These are phyloP conservation scores for Pleurotus tuoliensis DNA, from an alignment of 768 basidiomycete genomes.

Conservation along the genomic window DNA sequence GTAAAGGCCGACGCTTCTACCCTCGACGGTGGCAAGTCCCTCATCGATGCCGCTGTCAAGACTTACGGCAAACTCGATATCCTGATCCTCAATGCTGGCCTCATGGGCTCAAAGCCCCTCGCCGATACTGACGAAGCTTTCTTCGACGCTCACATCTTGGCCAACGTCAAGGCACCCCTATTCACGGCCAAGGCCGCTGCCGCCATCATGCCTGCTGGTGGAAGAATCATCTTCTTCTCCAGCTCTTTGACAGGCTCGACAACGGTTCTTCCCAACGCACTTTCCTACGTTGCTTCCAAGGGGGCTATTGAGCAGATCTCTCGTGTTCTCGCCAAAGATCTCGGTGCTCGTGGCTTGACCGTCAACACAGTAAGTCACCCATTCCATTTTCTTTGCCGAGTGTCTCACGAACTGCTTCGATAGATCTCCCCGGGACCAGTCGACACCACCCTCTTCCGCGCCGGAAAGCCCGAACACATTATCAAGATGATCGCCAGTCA, in stretches of 20 bases:
- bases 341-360: conserved; percentile 48
- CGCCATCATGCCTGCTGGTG: conserved; percentile 41
- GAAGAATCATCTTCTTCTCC: conserved; percentile 57
- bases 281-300: conserved; percentile 53
- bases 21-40: conserved; percentile 37
- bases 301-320: conserved; percentile 58
- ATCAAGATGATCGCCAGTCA: conserved; percentile 42
- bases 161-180: conserved; percentile 57
- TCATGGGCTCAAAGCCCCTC: conserved; percentile 49
- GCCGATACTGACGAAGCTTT: conserved; percentile 47
- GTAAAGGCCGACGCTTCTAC: conserved; percentile 51
- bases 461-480: conserved; percentile 43
- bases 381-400: neutral
- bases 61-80: conserved; percentile 54
- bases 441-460: conserved; percentile 52
- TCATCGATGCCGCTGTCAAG: conserved; percentile 45
- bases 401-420: neutral
- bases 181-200: conserved; percentile 50
- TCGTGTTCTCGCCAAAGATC: conserved; percentile 55
- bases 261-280: conserved; percentile 40
- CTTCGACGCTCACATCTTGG: conserved; percentile 47
- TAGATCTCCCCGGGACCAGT: conserved; percentile 27
- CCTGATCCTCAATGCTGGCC: conserved; percentile 53
- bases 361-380: conserved; percentile 40
- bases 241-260: conserved; percentile 43